These are phyloP conservation scores for Fraxinus platypoda DNA, from an alignment of 305 asterid species.

Conservation along the genomic window DNA sequence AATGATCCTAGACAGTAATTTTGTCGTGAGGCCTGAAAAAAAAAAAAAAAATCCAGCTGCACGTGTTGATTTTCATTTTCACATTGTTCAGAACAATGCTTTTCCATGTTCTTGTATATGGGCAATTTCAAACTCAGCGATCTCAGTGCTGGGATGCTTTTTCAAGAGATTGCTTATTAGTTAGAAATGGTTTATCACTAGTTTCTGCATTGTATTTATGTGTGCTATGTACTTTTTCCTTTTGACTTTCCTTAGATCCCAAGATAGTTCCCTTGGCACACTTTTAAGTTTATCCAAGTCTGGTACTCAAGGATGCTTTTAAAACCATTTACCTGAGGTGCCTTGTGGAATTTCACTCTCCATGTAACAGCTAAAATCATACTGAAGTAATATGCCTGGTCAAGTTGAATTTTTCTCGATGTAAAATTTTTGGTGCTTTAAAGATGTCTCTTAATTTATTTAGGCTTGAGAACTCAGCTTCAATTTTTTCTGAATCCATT, in stretches of 20 bases:
- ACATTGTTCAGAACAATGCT: background rate
- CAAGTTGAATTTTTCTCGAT: background rate
- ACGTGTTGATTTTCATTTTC: background rate
- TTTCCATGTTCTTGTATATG: background rate
- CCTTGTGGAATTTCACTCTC: background rate
- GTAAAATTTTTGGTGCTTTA: background rate
- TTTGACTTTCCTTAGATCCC: background rate
- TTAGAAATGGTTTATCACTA: background rate
- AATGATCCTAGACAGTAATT: background rate
- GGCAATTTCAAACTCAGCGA: background rate
- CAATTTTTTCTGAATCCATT: conserved; percentile 63
- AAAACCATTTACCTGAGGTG: background rate
- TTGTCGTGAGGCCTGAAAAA: background rate
- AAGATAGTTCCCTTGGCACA: background rate
- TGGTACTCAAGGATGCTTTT: background rate
- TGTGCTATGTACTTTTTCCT: background rate
- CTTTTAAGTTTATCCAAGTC: background rate
- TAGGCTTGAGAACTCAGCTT: conserved; percentile 85
- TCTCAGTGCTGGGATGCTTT: background rate
- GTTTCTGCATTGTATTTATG: background rate
- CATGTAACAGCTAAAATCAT: background rate
- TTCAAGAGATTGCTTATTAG: conserved; percentile 3
- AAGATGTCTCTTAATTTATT: background rate
- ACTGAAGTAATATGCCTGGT: background rate
- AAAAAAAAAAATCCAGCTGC: background rate